Conservation (phyloP, 1,284 basidiomycete species). For the Mycosarcoma maydis region DNA sequence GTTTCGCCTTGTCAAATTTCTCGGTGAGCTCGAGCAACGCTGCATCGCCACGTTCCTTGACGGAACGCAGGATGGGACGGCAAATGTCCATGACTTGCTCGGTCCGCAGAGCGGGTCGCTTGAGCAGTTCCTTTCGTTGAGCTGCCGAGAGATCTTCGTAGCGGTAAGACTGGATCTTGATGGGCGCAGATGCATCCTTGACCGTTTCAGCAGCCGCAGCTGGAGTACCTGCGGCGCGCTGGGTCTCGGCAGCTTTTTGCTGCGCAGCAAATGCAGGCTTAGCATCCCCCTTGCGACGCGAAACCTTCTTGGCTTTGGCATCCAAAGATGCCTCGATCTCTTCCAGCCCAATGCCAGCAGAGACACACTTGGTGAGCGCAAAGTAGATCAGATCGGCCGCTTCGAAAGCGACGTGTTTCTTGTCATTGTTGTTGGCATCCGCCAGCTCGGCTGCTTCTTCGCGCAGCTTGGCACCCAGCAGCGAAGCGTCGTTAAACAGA, state of each 20-base stretch:
- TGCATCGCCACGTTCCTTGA: conserved; percentile 83
- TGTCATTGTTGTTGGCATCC: conserved; percentile 80
- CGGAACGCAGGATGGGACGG: conserved; percentile 90
- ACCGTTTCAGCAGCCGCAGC: conserved; percentile 18
- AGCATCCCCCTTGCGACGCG: conserved; percentile 88
- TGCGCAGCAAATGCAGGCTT: conserved; percentile 82
- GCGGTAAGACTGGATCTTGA: conserved; percentile 61
- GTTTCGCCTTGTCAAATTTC: conserved; percentile 86
- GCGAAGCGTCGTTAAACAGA: conserved; percentile 82
- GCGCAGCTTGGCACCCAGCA: conserved; percentile 92
- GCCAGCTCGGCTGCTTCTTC: conserved; percentile 98
- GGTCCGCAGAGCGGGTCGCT: conserved; percentile 89
- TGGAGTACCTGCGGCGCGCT: conserved; percentile 30
- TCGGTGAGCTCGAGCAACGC: conserved; percentile 89
- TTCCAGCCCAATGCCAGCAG: conserved; percentile 81
- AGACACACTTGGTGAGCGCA: conserved; percentile 84
- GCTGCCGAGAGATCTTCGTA: conserved; percentile 69
- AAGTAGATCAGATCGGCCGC: conserved; percentile 97
- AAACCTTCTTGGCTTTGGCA: conserved; percentile 85
- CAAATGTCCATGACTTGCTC: conserved; percentile 95
- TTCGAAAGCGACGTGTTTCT: conserved; percentile 84
- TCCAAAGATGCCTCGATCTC: conserved; percentile 89
- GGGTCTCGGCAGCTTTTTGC: conserved; percentile 53
- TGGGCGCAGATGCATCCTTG: conserved; percentile 70
- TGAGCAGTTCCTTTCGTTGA: conserved; percentile 79